phyloP scores from a whole-genome alignment of 164 flowering plant species.

The Umbellularia californica region DNA sequence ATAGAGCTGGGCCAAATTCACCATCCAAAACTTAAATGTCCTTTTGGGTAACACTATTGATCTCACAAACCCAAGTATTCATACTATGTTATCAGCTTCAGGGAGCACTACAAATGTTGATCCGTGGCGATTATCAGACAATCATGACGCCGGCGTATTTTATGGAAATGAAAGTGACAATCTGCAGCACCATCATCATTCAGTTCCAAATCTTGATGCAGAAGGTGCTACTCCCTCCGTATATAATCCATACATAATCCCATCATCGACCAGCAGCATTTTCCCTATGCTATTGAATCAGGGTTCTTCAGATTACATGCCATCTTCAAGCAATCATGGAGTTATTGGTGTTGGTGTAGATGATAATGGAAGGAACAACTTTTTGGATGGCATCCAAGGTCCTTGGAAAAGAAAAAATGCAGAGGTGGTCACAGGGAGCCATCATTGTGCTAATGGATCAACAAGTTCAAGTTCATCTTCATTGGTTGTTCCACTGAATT shows the following conservation, averaged over 20 bases:
- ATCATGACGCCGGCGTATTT: conserved; percentile 33
- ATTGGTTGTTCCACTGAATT: conserved; percentile 32
- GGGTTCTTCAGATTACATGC: conserved; percentile 37
- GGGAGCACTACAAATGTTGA: conserved; percentile 37
- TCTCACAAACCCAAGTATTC: conserved; percentile 39
- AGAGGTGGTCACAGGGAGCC: conserved; percentile 41
- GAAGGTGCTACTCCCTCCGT: conserved; percentile 28
- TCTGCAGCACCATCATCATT: conserved; percentile 39
- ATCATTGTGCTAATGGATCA: conserved; percentile 34
- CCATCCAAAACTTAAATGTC: conserved; percentile 43
- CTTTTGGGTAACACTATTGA: conserved; percentile 34
- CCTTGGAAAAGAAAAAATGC: conserved; percentile 65
- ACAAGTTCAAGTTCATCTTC: conserved; percentile 52
- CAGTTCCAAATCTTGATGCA: conserved; percentile 34
- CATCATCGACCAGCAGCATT: conserved; percentile 34
- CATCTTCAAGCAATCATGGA: conserved; percentile 45
- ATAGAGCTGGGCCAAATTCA: conserved; percentile 41
- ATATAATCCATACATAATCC: conserved; percentile 44
- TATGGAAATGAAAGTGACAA: conserved; percentile 51
- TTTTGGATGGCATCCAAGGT: conserved; percentile 47
- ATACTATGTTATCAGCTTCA: conserved; percentile 35
- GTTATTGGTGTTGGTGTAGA: conserved; percentile 33
- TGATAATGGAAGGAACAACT: conserved; percentile 43
- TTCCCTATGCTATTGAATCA: conserved; percentile 37
- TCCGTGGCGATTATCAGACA: conserved; percentile 39